Percentiles rank a stretch among this genome's conserved stretches.
Conservation (phyloP, 2,329 filamentous ascomycete species). For the Penicillium crustosum region DNA sequence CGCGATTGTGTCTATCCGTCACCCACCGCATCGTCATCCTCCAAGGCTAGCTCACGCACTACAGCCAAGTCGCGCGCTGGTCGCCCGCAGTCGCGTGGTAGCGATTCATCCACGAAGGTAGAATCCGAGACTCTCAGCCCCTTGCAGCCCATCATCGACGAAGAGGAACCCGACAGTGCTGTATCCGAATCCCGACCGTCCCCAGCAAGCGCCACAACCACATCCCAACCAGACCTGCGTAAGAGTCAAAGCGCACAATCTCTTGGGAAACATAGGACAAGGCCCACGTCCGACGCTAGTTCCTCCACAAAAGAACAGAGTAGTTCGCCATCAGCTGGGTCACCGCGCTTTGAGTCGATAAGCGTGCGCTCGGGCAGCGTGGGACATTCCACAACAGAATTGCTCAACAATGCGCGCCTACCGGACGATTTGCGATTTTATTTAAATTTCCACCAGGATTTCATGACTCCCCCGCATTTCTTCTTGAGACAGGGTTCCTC, state of each 20-base stretch:
- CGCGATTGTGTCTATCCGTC: constrained; percentile 89
- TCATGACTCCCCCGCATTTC: constrained; percentile 81
- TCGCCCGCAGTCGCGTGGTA: constrained; percentile 44
- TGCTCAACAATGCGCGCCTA: constrained; percentile 31
- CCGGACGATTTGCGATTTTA: constrained; percentile 73
- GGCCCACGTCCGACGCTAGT: constrained; percentile 34
- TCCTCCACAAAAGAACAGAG: constrained; percentile 47
- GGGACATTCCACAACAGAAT: constrained; percentile 27
- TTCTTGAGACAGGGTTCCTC: constrained; percentile 69
- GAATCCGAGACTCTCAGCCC: constrained; percentile 43
- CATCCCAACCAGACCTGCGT: constrained; percentile 22
- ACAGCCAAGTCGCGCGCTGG: constrained; percentile 45
- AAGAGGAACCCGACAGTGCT: constrained; percentile 38
- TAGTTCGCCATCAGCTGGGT: constrained; percentile 55
- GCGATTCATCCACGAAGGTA: constrained; percentile 53
- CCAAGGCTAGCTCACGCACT: constrained; percentile 43
- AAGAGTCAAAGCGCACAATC: constrained; percentile 36
- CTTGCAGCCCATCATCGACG: constrained; percentile 46
- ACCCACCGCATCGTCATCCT: constrained; percentile 41
- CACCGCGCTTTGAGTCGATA: constrained; percentile 37
- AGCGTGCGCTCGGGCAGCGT: constrained; percentile 37
- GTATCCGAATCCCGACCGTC: constrained; percentile 25
- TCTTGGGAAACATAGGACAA: constrained; percentile 27
- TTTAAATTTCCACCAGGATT: constrained; percentile 72
- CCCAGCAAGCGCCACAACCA: constrained; percentile 21